Percentiles rank a stretch among this genome's conserved stretches.
Evolutionary conservation across 768 basidiomycete species (phyloP).

Genomic region (Royoungia palumana): DNA sequence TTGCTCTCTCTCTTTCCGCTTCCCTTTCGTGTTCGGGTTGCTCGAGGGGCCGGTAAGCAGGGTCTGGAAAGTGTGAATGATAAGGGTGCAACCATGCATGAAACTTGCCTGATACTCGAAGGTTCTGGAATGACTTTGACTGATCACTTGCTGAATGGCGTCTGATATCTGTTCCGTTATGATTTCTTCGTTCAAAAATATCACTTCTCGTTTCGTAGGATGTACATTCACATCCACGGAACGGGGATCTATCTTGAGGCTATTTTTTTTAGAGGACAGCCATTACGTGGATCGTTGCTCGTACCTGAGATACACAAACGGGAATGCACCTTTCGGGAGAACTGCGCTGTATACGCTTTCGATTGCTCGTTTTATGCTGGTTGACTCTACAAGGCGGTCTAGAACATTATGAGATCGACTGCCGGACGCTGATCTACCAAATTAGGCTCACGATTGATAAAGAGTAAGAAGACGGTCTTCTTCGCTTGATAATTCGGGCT

Average conservation of each 20-base stretch:
- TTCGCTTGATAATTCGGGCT: slow-evolving; percentile 89
- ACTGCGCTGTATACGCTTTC: slow-evolving; percentile 82
- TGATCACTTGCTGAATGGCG: slow-evolving; percentile 64
- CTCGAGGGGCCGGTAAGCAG: slow-evolving; percentile 53
- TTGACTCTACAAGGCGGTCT: slow-evolving; percentile 93
- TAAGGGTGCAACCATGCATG: background rate
- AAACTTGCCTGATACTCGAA: slow-evolving; percentile 67
- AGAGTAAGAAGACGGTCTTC: slow-evolving; percentile 79
- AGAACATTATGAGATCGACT: background rate
- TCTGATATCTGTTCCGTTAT: slow-evolving; percentile 78
- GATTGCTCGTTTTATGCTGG: slow-evolving; percentile 80
- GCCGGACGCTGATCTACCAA: background rate
- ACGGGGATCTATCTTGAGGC: slow-evolving; percentile 78
- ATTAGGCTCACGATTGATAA: slow-evolving; percentile 82
- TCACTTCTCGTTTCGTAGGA: slow-evolving; percentile 95
- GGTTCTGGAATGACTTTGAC: slow-evolving; percentile 59
- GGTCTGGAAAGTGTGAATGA: slow-evolving; percentile 40
- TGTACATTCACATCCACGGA: slow-evolving; percentile 97
- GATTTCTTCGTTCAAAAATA: slow-evolving; percentile 87
- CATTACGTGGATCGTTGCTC: slow-evolving; percentile 2
- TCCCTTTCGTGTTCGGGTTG: slow-evolving; percentile 23
- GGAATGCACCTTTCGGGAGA: slow-evolving; percentile 83
- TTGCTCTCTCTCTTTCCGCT: slow-evolving; percentile 38
- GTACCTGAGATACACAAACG: slow-evolving; percentile 95
- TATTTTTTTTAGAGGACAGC: slow-evolving; percentile 27